A percentile compares a stretch with the other conserved stretches of the same genome.
Conservation (phyloP, 305 asterid genomes). For the Fraxinus ornus region DNA sequence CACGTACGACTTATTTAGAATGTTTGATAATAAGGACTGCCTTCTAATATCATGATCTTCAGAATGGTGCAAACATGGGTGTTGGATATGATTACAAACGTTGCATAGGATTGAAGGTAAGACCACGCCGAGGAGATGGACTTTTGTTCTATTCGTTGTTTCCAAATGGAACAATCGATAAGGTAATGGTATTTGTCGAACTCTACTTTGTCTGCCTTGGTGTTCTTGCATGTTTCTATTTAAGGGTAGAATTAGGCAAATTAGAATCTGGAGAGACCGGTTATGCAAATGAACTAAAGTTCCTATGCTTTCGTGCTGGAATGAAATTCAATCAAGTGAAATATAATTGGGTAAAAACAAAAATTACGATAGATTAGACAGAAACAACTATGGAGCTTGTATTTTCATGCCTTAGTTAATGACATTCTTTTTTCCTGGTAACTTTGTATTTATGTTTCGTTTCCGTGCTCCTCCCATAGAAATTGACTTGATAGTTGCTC, state of each 20-base stretch:
- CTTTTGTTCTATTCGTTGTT: slow-evolving; percentile 68
- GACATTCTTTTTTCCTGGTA: background rate
- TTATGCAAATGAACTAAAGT: background rate
- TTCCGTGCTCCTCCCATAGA: background rate
- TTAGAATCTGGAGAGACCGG: background rate
- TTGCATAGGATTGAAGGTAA: slow-evolving; percentile 76
- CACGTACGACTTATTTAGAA: background rate
- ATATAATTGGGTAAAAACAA: background rate
- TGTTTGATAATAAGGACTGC: background rate
- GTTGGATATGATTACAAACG: slow-evolving; percentile 45
- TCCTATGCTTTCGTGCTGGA: background rate
- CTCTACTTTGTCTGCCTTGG: background rate
- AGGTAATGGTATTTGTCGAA: slow-evolving; percentile 30
- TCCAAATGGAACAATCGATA: slow-evolving; percentile 70
- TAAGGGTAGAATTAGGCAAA: background rate
- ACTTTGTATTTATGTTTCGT: background rate
- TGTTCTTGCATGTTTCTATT: background rate
- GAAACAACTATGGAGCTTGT: background rate
- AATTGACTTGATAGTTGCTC: background rate
- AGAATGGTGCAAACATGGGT: slow-evolving; percentile 62
- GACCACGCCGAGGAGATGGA: slow-evolving; percentile 79
- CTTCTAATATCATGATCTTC: slow-evolving; percentile 26
- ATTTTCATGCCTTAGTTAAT: background rate
- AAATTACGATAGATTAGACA: background rate
- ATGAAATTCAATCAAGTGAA: background rate